Evolutionary conservation across 495 filamentous ascomycete genomes (phyloP).

Genomic region (Neurospora sp.): DNA sequence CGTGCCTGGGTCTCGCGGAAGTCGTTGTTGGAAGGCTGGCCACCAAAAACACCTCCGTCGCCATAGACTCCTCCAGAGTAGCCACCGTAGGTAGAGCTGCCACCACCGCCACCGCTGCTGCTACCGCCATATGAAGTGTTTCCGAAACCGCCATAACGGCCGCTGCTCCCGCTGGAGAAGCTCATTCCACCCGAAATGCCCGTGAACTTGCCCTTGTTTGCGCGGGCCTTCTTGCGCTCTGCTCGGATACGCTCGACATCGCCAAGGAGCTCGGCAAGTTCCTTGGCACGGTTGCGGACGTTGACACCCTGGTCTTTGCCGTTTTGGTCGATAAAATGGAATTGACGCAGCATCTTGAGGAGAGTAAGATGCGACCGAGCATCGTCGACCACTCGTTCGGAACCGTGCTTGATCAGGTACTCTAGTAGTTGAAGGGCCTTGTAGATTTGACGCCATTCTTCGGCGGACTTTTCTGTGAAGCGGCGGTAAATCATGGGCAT

Average conservation of each 20-base stretch:
- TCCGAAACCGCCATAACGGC: slow-evolving; percentile 83
- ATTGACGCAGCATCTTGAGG: slow-evolving; percentile 96
- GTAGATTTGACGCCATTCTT: slow-evolving; percentile 99
- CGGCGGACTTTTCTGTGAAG: slow-evolving; percentile 95
- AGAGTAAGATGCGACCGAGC: slow-evolving; percentile 89
- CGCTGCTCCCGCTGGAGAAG: slow-evolving; percentile 40
- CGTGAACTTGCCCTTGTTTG: slow-evolving; percentile 86
- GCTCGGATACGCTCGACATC: slow-evolving; percentile 89
- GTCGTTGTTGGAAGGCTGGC: slow-evolving; percentile 42
- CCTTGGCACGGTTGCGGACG: slow-evolving; percentile 91
- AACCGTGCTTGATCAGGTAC: slow-evolving; percentile 96
- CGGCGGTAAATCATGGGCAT: slow-evolving; percentile 99
- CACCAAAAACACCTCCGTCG: slow-evolving; percentile 83
- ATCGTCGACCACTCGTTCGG: slow-evolving; percentile 95
- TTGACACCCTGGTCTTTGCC: slow-evolving; percentile 98
- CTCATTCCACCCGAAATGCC: slow-evolving; percentile 75
- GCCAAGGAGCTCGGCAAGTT: slow-evolving; percentile 81
- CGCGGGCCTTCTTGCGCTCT: slow-evolving; percentile 87
- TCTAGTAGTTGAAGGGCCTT: slow-evolving; percentile 95
- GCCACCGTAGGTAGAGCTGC: slow-evolving; percentile 57
- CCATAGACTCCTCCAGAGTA: slow-evolving; percentile 87
- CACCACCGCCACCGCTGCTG: slow-evolving; percentile 48
- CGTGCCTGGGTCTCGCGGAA: slow-evolving; percentile 48
- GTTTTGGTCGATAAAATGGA: slow-evolving; percentile 93
- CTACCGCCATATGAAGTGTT: slow-evolving; percentile 34